Conservation (phyloP, 2,329 filamentous ascomycete genomes). For the Aspergillus fumigatiaffinis region DNA sequence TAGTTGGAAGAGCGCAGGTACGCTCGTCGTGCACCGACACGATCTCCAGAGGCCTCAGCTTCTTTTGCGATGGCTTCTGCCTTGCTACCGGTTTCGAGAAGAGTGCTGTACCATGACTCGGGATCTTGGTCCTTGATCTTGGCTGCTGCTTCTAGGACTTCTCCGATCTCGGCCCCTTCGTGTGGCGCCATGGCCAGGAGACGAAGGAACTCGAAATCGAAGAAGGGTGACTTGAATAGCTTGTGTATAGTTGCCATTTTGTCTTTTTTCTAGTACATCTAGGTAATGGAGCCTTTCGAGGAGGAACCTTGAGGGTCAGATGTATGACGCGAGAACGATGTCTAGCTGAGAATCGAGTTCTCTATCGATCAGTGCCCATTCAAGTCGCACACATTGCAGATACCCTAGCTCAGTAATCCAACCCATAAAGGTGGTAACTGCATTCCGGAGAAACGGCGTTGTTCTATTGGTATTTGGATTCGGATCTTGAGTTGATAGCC, state of each 20-base stretch:
- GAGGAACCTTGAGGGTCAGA: too few species aligned
- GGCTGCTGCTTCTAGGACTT: constrained; percentile 37
- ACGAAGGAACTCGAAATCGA: constrained; percentile 44
- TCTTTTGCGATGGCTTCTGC: constrained; percentile 36
- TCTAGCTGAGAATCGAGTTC: background rate
- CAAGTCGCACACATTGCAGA: background rate
- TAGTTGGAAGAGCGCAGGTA: constrained; percentile 44
- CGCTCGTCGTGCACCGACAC: constrained; percentile 28
- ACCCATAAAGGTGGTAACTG: background rate
- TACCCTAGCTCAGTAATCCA: background rate
- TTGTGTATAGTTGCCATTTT: constrained; percentile 23
- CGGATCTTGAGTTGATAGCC: background rate
- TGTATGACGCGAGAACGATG: background rate
- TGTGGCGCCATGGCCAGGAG: constrained; percentile 36
- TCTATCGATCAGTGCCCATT: background rate
- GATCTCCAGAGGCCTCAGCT: constrained; percentile 26
- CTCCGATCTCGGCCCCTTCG: constrained; percentile 40
- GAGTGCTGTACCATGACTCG: constrained; percentile 40
- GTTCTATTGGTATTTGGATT: background rate
- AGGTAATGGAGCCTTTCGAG: too few species aligned
- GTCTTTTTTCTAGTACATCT: too few species aligned
- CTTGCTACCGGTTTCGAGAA: constrained; percentile 25
- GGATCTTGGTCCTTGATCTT: constrained; percentile 39
- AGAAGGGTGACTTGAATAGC: constrained; percentile 33
- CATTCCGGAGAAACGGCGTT: background rate